These are phyloP conservation scores for Cytospora piceae DNA, from an alignment of 2,329 filamentous ascomycete species.

Conservation along the genomic window DNA sequence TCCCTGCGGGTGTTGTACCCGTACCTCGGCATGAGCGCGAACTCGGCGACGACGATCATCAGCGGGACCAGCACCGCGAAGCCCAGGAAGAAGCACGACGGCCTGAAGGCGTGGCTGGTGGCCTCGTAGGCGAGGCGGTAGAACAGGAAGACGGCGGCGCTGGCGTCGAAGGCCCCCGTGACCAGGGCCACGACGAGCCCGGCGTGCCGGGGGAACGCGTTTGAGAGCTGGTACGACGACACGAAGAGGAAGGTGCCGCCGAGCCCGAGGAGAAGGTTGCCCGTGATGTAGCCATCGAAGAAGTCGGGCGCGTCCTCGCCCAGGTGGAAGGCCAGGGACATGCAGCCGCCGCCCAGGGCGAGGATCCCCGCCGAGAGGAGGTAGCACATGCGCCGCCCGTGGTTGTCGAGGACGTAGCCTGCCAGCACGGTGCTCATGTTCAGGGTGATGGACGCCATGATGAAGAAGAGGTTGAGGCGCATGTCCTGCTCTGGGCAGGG, in stretches of 20 bases:
- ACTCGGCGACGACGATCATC: constrained; percentile 43
- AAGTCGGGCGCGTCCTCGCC: constrained; percentile 18
- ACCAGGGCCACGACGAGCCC: constrained; percentile 64
- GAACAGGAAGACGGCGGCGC: constrained; percentile 63
- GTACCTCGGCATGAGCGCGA: constrained; percentile 44
- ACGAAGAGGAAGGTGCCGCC: constrained; percentile 68
- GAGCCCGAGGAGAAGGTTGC: constrained; percentile 63
- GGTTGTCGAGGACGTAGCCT: constrained; percentile 68
- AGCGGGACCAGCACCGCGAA: constrained; percentile 45
- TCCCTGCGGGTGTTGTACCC: constrained; percentile 46
- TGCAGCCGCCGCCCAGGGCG: constrained; percentile 59
- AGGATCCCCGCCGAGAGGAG: constrained; percentile 63
- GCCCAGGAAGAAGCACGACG: constrained; percentile 43
- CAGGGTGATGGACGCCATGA: constrained; percentile 47
- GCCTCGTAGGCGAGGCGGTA: constrained; percentile 61
- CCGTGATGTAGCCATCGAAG: constrained; percentile 64
- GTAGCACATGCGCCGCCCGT: constrained; percentile 66
- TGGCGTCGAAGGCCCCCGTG: constrained; percentile 67
- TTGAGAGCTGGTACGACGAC: constrained; percentile 66
- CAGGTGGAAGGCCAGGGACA: constrained; percentile 36
- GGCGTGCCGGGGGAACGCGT: constrained; percentile 63
- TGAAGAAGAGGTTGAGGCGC: constrained; percentile 69
- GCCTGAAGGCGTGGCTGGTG: constrained; percentile 40
- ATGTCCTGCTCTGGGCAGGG: constrained; percentile 58
- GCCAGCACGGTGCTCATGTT: constrained; percentile 70